Base-by-base conservation (phyloP, 331 rosid species). In the Ulmus americana region DNA sequence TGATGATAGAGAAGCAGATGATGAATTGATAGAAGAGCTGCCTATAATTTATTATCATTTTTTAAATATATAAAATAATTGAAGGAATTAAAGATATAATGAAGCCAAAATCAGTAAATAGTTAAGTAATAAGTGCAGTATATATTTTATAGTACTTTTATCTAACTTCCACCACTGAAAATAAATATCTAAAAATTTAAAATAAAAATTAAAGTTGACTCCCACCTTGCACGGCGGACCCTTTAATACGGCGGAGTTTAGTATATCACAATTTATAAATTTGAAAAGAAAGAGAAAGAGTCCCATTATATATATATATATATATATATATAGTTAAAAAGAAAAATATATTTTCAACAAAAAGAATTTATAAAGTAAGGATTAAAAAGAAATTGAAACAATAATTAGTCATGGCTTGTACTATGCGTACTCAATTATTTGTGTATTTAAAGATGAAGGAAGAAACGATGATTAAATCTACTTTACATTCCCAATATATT, bases 11-110 rank as follows among this genome's bases (percentile, higher is more conserved):
- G 61, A 64, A 56, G 58, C 55, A 65, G 72, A 44, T 59, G 41
- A 41, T 51, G 43, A 66, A 59, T 51, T 52, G 57, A 53, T 62
- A 8, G 58, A 44, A 38, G 58, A 63, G 58, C 76, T 71, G 63
- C 63, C 39, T 22, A 61, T 44, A 51, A 28, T 9, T 44, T 6
- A 20, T 54, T n/a, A n/a, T 14, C 6, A n/a, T 50, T 20, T 9
- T 7, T n/a, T 44, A 56, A 38, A 46, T 45, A 44, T 43, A 15
- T 13, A 44, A 63, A 18, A 59, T 22, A 59, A 59, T 47, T 18
- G 20, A 49, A 59, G 60, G 41, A 47, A 2, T 18, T 38, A 47
- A 13, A 47, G 8, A 11, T 4, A 42, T 51, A 61, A 20, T 20
- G 55, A 39, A 63, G 22, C 55, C 55, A 63, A 45, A 63, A 22